Conservation (phyloP, 2,329 filamentous ascomycete genomes). For the Pestalotiopsis sp. region DNA sequence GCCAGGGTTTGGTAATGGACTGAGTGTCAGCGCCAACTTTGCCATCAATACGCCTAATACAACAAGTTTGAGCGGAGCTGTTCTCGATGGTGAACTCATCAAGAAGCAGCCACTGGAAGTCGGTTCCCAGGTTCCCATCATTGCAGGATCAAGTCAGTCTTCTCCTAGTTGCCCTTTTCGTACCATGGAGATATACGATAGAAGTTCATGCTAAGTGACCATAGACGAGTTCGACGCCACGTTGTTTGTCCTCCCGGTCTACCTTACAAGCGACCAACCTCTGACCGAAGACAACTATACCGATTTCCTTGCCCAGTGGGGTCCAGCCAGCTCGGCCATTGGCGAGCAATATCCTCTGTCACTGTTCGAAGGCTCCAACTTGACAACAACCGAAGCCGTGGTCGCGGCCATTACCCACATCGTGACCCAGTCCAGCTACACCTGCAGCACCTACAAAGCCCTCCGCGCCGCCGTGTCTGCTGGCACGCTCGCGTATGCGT, state of each 20-base stretch:
- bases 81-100: not conserved
- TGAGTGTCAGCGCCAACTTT: not conserved
- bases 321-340: not conserved
- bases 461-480: not conserved
- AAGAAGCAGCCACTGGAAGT: not conserved
- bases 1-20: not conserved
- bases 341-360: not conserved
- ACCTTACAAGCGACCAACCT: not conserved
- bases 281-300: not conserved
- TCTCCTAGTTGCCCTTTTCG: not conserved
- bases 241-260: not conserved
- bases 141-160: not conserved
- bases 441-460: not conserved
- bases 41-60: not conserved
- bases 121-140: not conserved
- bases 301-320: not conserved
- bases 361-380: not conserved
- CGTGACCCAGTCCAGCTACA: not conserved
- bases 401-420: not conserved
- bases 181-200: not conserved
- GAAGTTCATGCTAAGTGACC: not conserved
- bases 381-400: not conserved
- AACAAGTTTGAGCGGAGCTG: not conserved
- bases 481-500: not conserved
- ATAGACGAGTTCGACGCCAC: not conserved